phyloP scores from a whole-genome alignment of 257 asterid species.

The Rhazya stricta region DNA sequence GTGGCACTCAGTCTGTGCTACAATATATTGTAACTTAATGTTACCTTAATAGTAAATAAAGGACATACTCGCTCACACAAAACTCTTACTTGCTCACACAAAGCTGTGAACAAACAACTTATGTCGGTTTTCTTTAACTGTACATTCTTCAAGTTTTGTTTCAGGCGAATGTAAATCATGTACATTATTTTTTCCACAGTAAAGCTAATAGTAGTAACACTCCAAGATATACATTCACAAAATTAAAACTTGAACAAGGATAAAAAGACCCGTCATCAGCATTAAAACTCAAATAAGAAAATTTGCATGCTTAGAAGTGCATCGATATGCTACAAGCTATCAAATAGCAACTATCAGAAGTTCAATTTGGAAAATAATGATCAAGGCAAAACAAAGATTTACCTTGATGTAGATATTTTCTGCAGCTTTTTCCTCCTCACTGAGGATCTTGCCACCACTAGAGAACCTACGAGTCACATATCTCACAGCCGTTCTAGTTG shows the following conservation, averaged over 20 bases:
- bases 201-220: not conserved
- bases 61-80: not conserved
- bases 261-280: not conserved
- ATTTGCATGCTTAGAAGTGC: not conserved
- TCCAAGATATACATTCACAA: not conserved
- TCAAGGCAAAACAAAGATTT: slow-evolving; percentile 2
- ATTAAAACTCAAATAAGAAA: not conserved
- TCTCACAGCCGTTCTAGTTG: slow-evolving; percentile 64
- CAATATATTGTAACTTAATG: not conserved
- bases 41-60: not conserved
- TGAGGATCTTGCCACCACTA: slow-evolving; percentile 61
- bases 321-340: slow-evolving; percentile 11
- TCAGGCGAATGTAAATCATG: not conserved
- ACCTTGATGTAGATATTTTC: slow-evolving; percentile 95
- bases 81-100: not conserved
- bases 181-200: not conserved
- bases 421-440: slow-evolving; percentile 99
- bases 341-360: not conserved
- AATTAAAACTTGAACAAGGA: not conserved
- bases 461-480: slow-evolving; percentile 70
- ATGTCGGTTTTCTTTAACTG: not conserved
- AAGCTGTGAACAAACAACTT: not conserved
- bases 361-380: not conserved
- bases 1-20: not conserved
- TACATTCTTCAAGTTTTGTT: not conserved